These are phyloP conservation scores for Blastocystis sp. DNA, from an alignment of 352 stramenopile genomes.

Conservation along the genomic window DNA sequence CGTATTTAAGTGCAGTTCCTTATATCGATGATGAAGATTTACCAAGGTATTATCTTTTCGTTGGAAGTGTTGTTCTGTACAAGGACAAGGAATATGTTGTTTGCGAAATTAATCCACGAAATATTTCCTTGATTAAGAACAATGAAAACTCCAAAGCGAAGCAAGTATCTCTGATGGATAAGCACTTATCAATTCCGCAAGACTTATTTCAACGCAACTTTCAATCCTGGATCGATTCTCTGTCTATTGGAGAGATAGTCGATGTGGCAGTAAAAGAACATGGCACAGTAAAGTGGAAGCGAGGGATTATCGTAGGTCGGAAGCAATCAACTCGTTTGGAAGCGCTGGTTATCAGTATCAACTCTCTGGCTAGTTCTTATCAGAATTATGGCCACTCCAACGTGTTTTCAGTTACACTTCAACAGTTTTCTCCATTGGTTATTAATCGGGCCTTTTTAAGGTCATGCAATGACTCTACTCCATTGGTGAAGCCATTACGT, in stretches of 20 bases:
- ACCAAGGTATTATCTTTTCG: neutral
- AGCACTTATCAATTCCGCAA: neutral
- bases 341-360: neutral
- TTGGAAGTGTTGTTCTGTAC: neutral
- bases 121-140: neutral
- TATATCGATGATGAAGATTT: neutral
- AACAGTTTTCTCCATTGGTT: neutral
- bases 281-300: neutral
- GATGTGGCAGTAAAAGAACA: neutral
- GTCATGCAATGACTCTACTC: neutral
- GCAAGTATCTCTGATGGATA: neutral
- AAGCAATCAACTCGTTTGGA: neutral
- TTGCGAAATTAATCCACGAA: neutral
- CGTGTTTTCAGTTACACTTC: neutral
- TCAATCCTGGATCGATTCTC: neutral
- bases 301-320: neutral
- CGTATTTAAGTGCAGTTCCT: neutral
- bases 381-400: neutral
- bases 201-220: neutral
- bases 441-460: neutral
- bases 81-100: neutral
- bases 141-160: neutral
- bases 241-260: neutral
- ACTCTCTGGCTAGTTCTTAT: neutral
- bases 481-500: neutral